Evolutionary conservation across 2,329 filamentous ascomycete genomes (phyloP).

Genomic region (Davidsoniella eucalypti): DNA sequence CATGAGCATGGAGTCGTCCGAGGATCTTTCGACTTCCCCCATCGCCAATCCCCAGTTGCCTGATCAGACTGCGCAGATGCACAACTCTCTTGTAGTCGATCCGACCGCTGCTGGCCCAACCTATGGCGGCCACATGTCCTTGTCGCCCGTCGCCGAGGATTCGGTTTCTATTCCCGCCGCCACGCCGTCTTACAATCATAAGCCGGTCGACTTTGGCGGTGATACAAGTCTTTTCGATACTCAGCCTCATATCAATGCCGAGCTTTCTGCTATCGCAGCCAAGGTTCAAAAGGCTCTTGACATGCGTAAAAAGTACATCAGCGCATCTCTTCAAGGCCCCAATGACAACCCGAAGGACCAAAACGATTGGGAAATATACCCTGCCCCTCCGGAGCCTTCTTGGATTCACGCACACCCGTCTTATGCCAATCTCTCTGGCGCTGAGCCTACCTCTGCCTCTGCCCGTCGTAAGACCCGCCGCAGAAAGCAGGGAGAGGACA

Average conservation of each 20-base stretch:
- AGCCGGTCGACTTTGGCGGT: slow-evolving; percentile 9
- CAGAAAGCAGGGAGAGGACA: slow-evolving; percentile 75
- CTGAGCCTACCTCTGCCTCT: slow-evolving; percentile 15
- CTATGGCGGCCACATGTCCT: not conserved
- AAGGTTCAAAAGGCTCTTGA: slow-evolving; percentile 86
- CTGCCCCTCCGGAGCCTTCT: slow-evolving; percentile 75
- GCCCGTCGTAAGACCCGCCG: slow-evolving; percentile 16
- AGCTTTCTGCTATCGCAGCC: slow-evolving; percentile 71
- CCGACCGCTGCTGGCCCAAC: not conserved
- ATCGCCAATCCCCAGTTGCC: not conserved
- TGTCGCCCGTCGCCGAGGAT: slow-evolving; percentile 5
- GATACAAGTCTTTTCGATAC: slow-evolving; percentile 42
- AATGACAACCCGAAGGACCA: slow-evolving; percentile 81
- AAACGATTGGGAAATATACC: slow-evolving; percentile 73
- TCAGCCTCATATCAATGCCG: slow-evolving; percentile 66
- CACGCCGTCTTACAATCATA: not conserved
- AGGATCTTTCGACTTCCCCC: slow-evolving; percentile 7
- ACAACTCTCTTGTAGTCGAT: not conserved
- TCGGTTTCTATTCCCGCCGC: not conserved
- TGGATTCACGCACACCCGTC: slow-evolving; percentile 40
- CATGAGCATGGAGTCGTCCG: slow-evolving; percentile 8
- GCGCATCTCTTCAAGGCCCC: slow-evolving; percentile 64
- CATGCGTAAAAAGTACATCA: slow-evolving; percentile 74
- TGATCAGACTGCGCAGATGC: slow-evolving; percentile 3
- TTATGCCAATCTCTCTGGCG: slow-evolving; percentile 6